Conservation (phyloP, 192 early-diverging fungal species). For the Backusella australiensis region DNA sequence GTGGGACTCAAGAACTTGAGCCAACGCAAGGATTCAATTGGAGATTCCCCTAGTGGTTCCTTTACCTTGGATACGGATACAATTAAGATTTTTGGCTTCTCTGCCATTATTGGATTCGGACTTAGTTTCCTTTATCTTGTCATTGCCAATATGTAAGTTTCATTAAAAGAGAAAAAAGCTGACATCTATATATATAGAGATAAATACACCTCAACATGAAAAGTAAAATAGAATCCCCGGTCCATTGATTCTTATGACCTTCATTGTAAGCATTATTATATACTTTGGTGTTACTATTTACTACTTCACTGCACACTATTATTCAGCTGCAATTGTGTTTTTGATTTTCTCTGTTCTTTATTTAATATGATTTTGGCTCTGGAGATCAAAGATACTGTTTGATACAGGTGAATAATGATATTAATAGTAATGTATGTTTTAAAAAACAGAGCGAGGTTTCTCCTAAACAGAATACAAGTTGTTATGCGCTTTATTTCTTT, state of each 20-base stretch:
- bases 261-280: constrained; percentile 36
- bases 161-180: neutral
- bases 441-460: neutral
- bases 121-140: constrained; percentile 42
- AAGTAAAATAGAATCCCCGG: constrained; percentile 17
- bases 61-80: constrained; percentile 26
- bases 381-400: constrained; percentile 48
- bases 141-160: constrained; percentile 34
- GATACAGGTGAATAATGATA: constrained; percentile 43
- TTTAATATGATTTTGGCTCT: constrained; percentile 39
- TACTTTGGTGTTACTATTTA: constrained; percentile 43
- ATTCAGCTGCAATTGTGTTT: constrained; percentile 42
- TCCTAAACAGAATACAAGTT: neutral
- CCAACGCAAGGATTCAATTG: neutral
- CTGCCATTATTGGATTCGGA: constrained; percentile 34
- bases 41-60: neutral
- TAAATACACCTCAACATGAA: too few species aligned
- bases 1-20: constrained; percentile 40
- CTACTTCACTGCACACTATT: constrained; percentile 37
- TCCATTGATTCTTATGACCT: constrained; percentile 41
- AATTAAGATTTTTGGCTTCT: constrained; percentile 31
- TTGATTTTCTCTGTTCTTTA: constrained; percentile 44
- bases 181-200: too few species aligned
- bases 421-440: neutral
- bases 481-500: neutral